Conservation (phyloP, 2,329 filamentous ascomycete species). For the Eurotiales sp. region DNA sequence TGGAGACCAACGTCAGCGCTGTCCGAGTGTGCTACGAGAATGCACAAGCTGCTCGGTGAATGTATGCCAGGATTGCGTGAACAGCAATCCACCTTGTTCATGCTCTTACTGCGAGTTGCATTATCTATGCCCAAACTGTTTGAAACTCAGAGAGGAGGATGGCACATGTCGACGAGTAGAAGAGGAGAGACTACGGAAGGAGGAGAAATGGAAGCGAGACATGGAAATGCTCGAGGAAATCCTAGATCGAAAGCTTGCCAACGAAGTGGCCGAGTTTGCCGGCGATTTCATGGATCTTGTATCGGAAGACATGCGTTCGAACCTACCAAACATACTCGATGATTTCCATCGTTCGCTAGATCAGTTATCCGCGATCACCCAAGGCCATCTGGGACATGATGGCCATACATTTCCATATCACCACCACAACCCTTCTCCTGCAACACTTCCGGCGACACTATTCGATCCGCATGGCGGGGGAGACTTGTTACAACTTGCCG, state of each 20-base stretch:
- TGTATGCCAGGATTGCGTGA: conserved; percentile 44
- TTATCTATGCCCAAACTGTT: conserved; percentile 44
- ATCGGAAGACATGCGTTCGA: conserved; percentile 5
- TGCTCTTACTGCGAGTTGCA: conserved; percentile 43
- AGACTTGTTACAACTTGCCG: background rate
- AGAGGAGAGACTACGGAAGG: conserved; percentile 36
- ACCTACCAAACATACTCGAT: conserved; percentile 6
- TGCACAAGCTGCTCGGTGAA: conserved; percentile 45
- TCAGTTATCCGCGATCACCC: conserved; percentile 1
- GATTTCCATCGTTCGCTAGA: conserved; percentile 6
- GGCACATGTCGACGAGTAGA: conserved; percentile 36
- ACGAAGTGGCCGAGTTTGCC: conserved; percentile 39
- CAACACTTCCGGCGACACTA: background rate
- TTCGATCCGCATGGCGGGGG: conserved; percentile 3
- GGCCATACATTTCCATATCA: background rate
- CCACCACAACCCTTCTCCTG: background rate
- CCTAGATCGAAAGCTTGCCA: conserved; percentile 39
- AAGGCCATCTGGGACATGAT: background rate
- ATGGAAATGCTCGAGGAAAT: conserved; percentile 39
- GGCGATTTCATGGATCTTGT: conserved; percentile 35
- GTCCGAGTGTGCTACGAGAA: conserved; percentile 41
- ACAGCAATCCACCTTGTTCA: conserved; percentile 38
- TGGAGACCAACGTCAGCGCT: conserved; percentile 45
- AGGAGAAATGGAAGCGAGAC: conserved; percentile 39
- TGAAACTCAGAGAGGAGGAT: conserved; percentile 35